Base-by-base conservation (phyloP, 345 rosid species). In the Arabidopsis suecica region DNA sequence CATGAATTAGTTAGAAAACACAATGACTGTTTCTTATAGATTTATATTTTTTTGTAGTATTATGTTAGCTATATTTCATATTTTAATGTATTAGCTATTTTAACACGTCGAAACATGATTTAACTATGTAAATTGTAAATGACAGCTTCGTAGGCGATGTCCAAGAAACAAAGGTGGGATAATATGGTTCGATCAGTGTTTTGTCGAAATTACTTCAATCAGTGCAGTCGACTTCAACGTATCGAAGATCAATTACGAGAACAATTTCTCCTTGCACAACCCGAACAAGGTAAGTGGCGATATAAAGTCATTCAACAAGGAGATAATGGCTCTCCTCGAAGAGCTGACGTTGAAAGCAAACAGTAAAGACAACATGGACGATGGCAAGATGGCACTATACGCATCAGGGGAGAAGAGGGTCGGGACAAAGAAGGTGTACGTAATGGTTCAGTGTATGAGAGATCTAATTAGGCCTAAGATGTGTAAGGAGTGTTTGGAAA, bases 171-270 rank as follows among this genome's bases (percentile, higher is more conserved):
- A 79, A 68, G 78, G 70, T 5, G 86, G 75, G 4, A 47, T 84
- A 47, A 68, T 87, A 22, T 82, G 83, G 83, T 84, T 84, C 32
- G 88, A 87, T 5, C 32, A 83, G 32, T 89, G 94, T 60, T 62
- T 84, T 33, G 42, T 89, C 65, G 83, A 86, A 75, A 83, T 83
- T 61, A 72, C 85, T 0, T 53, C 79, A 12, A 7, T 20, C 0
- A 6, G 72, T 7, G 36, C 3, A 84, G 85, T 54, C 84, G 85
- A 25, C 16, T 12, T 41, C 45, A 5, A 44, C 7, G 5, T 44
- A 18, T 5, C 7, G 78, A 59, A 25, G 79, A 79, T 89, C 8
- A 83, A 87, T 34, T 36, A 68, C 16, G 1, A 32, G 23, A 76
- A 69, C 78, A 72, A 44, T 16, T 79, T 84, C 71, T 74, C 42